phyloP scores from a whole-genome alignment of 805 yeast species.

The Debaryomyces maramus region DNA sequence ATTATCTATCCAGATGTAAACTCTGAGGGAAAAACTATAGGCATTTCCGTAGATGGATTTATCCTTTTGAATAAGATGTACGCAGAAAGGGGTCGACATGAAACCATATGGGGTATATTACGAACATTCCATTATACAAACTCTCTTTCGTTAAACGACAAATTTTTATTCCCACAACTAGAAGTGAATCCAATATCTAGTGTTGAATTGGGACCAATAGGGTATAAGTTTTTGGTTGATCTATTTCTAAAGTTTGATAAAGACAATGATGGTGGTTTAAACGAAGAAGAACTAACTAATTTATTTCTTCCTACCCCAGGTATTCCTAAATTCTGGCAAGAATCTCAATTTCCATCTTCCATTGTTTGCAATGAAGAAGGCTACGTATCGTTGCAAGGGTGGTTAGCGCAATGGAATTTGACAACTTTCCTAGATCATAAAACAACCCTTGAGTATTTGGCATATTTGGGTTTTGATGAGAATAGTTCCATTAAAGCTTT shows the following conservation, averaged over 20 bases:
- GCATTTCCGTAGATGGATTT: conserved; percentile 75
- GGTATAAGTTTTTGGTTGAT: conserved; percentile 90
- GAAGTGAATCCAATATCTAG: conserved; percentile 74
- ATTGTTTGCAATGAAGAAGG: conserved; percentile 91
- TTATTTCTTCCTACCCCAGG: conserved; percentile 93
- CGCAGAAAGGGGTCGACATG: conserved; percentile 92
- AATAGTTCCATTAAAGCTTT: conserved; percentile 38
- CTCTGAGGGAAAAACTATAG: conserved; percentile 33
- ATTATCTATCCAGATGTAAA: conserved; percentile 29
- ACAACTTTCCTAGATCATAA: conserved; percentile 84
- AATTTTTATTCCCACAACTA: conserved; percentile 72
- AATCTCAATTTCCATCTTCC: conserved; percentile 79
- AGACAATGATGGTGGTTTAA: conserved; percentile 95
- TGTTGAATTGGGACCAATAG: conserved; percentile 90
- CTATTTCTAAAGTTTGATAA: conserved; percentile 83
- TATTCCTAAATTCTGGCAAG: conserved; percentile 82
- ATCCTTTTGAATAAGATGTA: conserved; percentile 73
- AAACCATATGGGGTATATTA: conserved; percentile 93
- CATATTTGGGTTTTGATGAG: conserved; percentile 84
- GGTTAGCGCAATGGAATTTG: conserved; percentile 99
- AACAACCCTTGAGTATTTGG: conserved; percentile 84
- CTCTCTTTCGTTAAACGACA: conserved; percentile 80
- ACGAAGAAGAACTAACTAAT: conserved; percentile 63
- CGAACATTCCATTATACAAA: conserved; percentile 90
- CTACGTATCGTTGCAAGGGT: conserved; percentile 89